Conservation (phyloP, 2,329 filamentous ascomycete species). For the Stagonosporopsis vannaccii region DNA sequence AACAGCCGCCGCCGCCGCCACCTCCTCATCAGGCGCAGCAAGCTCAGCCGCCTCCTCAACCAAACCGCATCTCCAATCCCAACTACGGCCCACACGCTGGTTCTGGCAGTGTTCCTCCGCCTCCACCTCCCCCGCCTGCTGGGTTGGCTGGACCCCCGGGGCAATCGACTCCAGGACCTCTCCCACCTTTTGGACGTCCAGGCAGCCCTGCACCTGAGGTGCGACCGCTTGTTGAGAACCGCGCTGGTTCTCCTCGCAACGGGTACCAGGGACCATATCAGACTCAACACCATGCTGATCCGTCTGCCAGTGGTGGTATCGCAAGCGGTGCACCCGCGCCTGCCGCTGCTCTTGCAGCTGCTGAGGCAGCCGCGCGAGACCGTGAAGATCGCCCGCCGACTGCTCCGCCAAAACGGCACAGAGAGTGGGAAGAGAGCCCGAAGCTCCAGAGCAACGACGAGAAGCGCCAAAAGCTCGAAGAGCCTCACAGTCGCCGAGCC, state of each 20-base stretch:
- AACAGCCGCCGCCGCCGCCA: constrained; percentile 49
- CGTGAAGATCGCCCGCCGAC: constrained; percentile 78
- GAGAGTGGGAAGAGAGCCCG: constrained; percentile 93
- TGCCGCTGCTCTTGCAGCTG: constrained; percentile 69
- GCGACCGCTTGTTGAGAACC: constrained; percentile 80
- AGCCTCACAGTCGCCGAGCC: constrained; percentile 76
- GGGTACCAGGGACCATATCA: constrained; percentile 81
- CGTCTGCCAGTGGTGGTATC: constrained; percentile 64
- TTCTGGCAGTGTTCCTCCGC: constrained; percentile 60
- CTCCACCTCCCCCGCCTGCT: constrained; percentile 64
- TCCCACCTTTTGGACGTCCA: constrained; percentile 74
- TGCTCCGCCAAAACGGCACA: constrained; percentile 76
- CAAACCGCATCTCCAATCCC: constrained; percentile 57
- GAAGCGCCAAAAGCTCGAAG: constrained; percentile 83
- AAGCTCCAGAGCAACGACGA: constrained; percentile 86
- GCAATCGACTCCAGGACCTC: constrained; percentile 56
- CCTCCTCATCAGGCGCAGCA: constrained; percentile 38
- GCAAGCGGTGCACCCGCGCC: constrained; percentile 73
- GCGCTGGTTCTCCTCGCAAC: constrained; percentile 89
- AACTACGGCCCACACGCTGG: constrained; percentile 55
- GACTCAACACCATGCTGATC: constrained; percentile 71
- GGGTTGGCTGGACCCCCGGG: constrained; percentile 58
- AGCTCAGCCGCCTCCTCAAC: constrained; percentile 45
- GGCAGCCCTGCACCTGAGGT: constrained; percentile 85
- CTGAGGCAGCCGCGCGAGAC: constrained; percentile 72